Conservation (phyloP, 1,139 yeast genomes). For the Scheffersomyces titani region DNA sequence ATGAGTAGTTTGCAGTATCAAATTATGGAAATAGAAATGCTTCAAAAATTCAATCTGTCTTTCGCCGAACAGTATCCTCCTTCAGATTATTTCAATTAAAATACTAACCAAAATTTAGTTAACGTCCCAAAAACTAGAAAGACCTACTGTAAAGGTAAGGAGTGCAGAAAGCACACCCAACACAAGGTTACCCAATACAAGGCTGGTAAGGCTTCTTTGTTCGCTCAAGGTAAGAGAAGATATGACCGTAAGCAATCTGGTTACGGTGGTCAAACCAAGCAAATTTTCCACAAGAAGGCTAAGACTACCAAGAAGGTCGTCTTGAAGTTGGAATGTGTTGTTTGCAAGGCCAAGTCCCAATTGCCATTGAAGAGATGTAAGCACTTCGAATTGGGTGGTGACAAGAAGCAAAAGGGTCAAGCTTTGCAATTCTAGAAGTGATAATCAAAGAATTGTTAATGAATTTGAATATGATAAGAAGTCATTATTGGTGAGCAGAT, state of each 20-base stretch:
- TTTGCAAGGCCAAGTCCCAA: conserved; percentile 99
- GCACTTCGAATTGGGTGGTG: conserved; percentile 99
- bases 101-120: conserved; percentile 57
- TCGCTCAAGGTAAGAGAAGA: conserved; percentile 99
- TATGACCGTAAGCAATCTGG: conserved; percentile 99
- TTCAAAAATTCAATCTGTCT: not conserved
- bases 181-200: conserved; percentile 99
- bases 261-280: conserved; percentile 99
- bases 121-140: conserved; percentile 99
- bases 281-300: conserved; percentile 99
- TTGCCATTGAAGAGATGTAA: conserved; percentile 98
- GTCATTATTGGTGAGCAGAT: not conserved
- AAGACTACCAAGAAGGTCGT: conserved; percentile 99
- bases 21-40: not conserved
- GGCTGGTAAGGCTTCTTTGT: conserved; percentile 99
- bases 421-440: conserved; percentile 82
- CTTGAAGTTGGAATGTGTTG: conserved; percentile 97
- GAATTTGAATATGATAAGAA: not conserved
- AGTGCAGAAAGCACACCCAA: conserved; percentile 99
- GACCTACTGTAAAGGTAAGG: conserved; percentile 99
- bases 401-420: conserved; percentile 99
- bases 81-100: not conserved
- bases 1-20: not conserved
- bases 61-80: not conserved
- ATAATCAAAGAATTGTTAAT: conserved; percentile 1